These are phyloP conservation scores for Cenchrus fungigraminus DNA, from an alignment of 176 grass and related monocot species.

Conservation along the genomic window DNA sequence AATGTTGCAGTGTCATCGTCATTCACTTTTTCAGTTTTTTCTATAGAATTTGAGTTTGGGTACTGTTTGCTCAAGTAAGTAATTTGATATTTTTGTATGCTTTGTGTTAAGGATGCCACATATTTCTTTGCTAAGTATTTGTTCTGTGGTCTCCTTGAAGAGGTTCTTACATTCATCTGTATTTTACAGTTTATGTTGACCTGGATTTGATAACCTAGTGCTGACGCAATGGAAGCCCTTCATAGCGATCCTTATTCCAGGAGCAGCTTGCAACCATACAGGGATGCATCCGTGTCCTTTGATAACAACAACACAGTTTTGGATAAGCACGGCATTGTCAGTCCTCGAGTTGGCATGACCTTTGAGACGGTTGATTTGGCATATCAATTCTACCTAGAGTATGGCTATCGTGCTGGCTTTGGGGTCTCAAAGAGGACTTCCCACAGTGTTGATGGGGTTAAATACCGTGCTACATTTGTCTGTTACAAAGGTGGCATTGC, in stretches of 20 bases:
- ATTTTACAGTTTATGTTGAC: conserved; percentile 24
- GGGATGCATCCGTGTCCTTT: conserved; percentile 42
- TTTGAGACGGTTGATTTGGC: conserved; percentile 83
- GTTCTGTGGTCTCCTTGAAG: background rate
- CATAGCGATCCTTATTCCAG: conserved; percentile 48
- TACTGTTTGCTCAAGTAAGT: conserved; percentile 19
- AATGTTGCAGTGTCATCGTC: background rate
- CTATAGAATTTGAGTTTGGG: background rate
- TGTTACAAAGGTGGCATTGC: conserved; percentile 91
- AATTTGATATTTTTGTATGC: background rate
- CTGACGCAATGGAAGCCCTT: conserved; percentile 46
- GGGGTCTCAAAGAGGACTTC: conserved; percentile 81
- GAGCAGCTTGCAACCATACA: conserved; percentile 40
- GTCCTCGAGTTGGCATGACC: conserved; percentile 72
- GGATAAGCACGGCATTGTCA: conserved; percentile 46
- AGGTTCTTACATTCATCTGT: background rate
- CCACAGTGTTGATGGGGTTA: conserved; percentile 77
- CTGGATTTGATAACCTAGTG: conserved; percentile 17
- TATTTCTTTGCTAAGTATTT: conserved; percentile 24
- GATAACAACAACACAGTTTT: conserved; percentile 41
- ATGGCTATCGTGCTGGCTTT: conserved; percentile 78
- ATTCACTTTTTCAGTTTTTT: background rate
- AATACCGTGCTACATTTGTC: conserved; percentile 82
- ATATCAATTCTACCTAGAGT: conserved; percentile 80
- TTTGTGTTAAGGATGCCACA: background rate